Evolutionary conservation across 2,329 filamentous ascomycete species (phyloP).

Genomic region (Cercospora citrullina): DNA sequence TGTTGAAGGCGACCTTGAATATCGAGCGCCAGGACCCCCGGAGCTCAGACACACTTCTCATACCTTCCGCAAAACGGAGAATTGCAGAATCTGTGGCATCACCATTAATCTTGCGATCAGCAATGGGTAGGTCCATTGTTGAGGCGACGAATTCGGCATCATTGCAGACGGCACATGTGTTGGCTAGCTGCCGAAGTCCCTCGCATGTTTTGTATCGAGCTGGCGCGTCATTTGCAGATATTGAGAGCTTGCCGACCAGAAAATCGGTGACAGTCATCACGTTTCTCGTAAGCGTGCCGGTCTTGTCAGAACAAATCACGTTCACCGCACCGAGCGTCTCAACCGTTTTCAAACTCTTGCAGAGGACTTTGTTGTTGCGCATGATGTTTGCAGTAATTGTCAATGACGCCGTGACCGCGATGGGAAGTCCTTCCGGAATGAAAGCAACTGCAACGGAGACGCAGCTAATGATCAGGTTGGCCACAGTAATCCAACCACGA

Average conservation of each 20-base stretch:
- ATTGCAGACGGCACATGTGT: constrained; percentile 69
- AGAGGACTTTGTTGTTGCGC: constrained; percentile 73
- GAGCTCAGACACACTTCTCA: constrained; percentile 61
- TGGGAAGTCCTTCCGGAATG: constrained; percentile 72
- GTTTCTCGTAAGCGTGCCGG: constrained; percentile 62
- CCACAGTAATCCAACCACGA: constrained; percentile 70
- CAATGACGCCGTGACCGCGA: constrained; percentile 65
- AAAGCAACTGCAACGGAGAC: constrained; percentile 71
- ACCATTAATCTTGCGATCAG: constrained; percentile 66
- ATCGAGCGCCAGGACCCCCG: constrained; percentile 64
- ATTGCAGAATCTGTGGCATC: constrained; percentile 77
- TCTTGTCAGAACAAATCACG: constrained; percentile 76
- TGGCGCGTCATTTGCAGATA: constrained; percentile 54
- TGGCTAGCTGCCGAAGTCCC: constrained; percentile 59
- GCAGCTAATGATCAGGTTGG: constrained; percentile 70
- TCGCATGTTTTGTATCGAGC: constrained; percentile 38
- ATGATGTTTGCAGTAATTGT: constrained; percentile 77
- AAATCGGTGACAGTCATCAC: constrained; percentile 62
- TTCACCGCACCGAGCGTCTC: constrained; percentile 73
- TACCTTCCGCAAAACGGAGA: constrained; percentile 67
- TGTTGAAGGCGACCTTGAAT: constrained; percentile 74
- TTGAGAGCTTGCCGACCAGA: constrained; percentile 56
- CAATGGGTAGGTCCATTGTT: constrained; percentile 59
- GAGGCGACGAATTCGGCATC: constrained; percentile 71
- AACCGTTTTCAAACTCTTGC: constrained; percentile 77